Percentiles rank a stretch among this genome's conserved stretches.
phyloP scores from a whole-genome alignment of 1,284 basidiomycete species.

The Cutaneotrichosporon sp. region DNA sequence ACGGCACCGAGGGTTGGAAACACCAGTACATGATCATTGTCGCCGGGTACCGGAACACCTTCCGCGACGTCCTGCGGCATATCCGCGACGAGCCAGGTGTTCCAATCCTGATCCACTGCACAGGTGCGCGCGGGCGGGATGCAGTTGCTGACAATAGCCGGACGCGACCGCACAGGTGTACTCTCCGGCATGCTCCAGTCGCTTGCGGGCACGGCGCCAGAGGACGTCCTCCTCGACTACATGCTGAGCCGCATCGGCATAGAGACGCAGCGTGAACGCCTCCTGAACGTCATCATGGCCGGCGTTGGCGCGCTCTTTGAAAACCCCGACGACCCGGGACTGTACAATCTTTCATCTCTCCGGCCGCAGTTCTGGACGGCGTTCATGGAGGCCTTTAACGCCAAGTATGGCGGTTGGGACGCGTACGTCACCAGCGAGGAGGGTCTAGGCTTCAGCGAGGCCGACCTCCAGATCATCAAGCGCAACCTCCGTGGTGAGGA shows the following conservation, averaged over 20 bases:
- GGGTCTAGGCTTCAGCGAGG: conserved; percentile 9
- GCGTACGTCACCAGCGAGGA: conserved; percentile 1
- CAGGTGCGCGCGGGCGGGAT: conserved; percentile 1
- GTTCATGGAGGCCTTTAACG: conserved; percentile 4
- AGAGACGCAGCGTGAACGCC: conserved; percentile 12
- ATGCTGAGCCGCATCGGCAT: conserved; percentile 16
- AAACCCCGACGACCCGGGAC: conserved; percentile 4
- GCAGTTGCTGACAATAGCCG: conserved; percentile 1
- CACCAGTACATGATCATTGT: conserved; percentile 6
- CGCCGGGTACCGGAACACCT: conserved; percentile 4
- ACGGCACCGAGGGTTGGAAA: conserved; percentile 10
- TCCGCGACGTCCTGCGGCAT: conserved; percentile 12
- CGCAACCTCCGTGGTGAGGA: conserved; percentile 5
- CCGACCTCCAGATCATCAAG: conserved; percentile 7
- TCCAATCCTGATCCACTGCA: conserved; percentile 17
- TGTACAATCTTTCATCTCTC: conserved; percentile 8
- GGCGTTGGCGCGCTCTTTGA: neutral
- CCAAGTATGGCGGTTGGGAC: conserved; percentile 14
- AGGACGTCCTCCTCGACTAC: conserved; percentile 11
- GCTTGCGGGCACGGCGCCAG: conserved; percentile 8
- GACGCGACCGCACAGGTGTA: conserved; percentile 16
- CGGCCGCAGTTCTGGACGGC: conserved; percentile 6
- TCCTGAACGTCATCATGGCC: conserved; percentile 4
- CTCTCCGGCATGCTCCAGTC: conserved; percentile 12
- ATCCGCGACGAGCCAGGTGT: conserved; percentile 6